Base-by-base conservation (phyloP, 345 rosid genomes). In the Mercurialis annua region DNA sequence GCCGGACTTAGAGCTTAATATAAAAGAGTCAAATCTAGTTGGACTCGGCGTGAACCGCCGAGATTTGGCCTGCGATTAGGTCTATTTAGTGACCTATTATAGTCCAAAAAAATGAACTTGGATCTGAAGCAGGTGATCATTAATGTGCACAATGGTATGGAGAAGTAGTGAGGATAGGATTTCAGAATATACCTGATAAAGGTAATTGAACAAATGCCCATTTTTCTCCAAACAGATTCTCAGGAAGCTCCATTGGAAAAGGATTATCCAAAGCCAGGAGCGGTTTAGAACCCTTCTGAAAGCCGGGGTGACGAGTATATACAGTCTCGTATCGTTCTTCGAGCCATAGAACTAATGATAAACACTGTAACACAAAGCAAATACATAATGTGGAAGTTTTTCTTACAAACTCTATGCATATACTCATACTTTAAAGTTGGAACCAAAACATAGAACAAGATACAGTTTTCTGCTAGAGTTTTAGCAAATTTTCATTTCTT, bases 191-290 rank as follows among this genome's bases (percentile, higher is more conserved):
- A 86, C 96, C 96, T 73, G 97, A 82, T 78, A 73, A 89, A 62
- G 98, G 97, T 69, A 93, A 73, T 50, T 93, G 98, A 65, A 89
- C 97, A 78, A 93, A 93, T 21, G 96, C 96, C 97, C 98, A 93
- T 80, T 72, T 90, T 64, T 93, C 98, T 64, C 98, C 97, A 30
- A 80, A 76, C 49, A 93, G 77, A 34, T 93, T 90, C 66, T 93
- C 96, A 0, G 98, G 98, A 71, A 90, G 94, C 68, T 87, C 86
- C 93, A 90, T 85, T 3, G 98, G 94, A 73, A 90, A 93, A 23
- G 98, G 97, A 55, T 90, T 90, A 80, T 93, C 98, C 47, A 89
- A 68, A 36, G 90, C 83, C 55, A 90, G 74, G 51, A 93, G 90
- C 38, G 91, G 94, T 79, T 87, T 80, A 53, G 96, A 81, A 57